A percentile compares a stretch with the other conserved stretches of the same genome.
phyloP scores from a whole-genome alignment of 192 early-diverging fungal species.

The Tieghemiomyces parasiticus region DNA sequence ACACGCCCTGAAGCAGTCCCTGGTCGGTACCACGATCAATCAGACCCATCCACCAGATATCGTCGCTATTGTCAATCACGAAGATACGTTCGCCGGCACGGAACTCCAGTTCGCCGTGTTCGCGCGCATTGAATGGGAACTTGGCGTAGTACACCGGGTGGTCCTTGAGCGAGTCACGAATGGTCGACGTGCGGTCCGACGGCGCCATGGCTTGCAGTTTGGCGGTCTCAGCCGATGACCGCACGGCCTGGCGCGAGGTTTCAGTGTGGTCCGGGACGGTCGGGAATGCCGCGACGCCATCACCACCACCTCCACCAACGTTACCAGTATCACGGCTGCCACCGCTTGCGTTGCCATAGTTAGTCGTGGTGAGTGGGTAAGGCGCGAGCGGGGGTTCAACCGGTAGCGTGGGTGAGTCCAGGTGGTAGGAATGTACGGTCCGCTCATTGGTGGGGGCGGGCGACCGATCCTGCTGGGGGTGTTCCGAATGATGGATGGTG shows the following conservation, averaged over 20 bases:
- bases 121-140: conserved; percentile 55
- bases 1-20: conserved; percentile 49
- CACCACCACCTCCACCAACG: too few species aligned
- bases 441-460: too few species aligned
- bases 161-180: conserved; percentile 33
- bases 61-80: conserved; percentile 62
- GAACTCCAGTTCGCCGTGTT: conserved; percentile 59
- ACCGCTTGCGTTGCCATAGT: too few species aligned
- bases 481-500: too few species aligned
- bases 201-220: background rate
- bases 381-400: too few species aligned
- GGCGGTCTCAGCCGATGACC: conserved; percentile 2
- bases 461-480: too few species aligned
- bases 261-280: conserved; percentile 1
- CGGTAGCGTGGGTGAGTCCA: conserved; percentile 10
- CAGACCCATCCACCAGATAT: conserved; percentile 75
- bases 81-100: conserved; percentile 48
- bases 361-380: too few species aligned
- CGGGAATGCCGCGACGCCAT: too few species aligned
- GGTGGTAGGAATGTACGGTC: conserved; percentile 4
- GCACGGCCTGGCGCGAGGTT: background rate
- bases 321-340: too few species aligned
- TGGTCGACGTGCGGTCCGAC: conserved; percentile 12
- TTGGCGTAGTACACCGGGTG: conserved; percentile 50
- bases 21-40: conserved; percentile 40